phyloP scores from a whole-genome alignment of 371 early-diverging fungal genomes.

The Polyrhizophydium stewartii region DNA sequence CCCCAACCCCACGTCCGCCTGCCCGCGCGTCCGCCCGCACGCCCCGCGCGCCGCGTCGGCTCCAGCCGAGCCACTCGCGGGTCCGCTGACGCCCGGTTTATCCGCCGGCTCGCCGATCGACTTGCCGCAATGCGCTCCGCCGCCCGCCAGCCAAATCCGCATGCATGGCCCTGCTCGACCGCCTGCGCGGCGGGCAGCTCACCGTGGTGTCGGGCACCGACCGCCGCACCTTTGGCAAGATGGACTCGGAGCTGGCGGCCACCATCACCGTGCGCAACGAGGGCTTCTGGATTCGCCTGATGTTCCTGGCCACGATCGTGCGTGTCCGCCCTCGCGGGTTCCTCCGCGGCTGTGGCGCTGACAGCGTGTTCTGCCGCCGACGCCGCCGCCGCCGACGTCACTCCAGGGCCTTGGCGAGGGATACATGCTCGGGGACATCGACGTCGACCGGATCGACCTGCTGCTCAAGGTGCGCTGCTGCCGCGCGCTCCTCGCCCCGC shows the following conservation, averaged over 20 bases:
- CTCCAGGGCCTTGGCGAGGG: conserved; percentile 60
- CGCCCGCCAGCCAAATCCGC: background rate
- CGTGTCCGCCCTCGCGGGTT: no score
- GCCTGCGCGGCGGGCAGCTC: background rate
- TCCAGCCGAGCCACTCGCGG: background rate
- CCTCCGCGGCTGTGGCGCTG: no score
- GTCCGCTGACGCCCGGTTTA: background rate
- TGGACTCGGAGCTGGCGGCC: conserved; percentile 17
- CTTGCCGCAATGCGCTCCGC: background rate
- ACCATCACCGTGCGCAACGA: conserved; percentile 39
- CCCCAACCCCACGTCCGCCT: conserved; percentile 34
- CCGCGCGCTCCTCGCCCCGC: conserved; percentile 6
- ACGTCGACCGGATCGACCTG: conserved; percentile 39
- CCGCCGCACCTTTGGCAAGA: conserved; percentile 14
- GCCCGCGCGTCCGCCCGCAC: no score
- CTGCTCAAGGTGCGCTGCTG: conserved; percentile 39
- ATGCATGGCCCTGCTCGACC: background rate
- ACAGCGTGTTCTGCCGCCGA: no score
- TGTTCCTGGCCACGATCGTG: conserved; percentile 44
- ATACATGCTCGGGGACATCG: conserved; percentile 59
- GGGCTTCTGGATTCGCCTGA: conserved; percentile 52
- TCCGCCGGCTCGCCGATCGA: no score
- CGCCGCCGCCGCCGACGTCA: no score
- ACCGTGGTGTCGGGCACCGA: background rate
- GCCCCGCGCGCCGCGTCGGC: no score